Percentiles rank a stretch among this genome's conserved stretches.
phyloP scores from a whole-genome alignment of 495 filamentous ascomycete genomes.

The Pseudotulostoma volvatum region DNA sequence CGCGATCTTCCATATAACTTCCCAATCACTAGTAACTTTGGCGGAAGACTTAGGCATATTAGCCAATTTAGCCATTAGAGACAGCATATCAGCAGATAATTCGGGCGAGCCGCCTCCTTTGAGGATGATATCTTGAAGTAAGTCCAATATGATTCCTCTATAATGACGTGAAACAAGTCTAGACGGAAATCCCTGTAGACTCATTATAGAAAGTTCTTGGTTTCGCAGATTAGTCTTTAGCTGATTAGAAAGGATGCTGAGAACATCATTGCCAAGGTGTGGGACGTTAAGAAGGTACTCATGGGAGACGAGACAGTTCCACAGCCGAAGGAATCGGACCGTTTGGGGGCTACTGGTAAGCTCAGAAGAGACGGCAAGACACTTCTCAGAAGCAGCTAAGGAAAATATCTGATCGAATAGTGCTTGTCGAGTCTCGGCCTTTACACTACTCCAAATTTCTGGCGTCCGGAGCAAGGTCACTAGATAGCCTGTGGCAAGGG shows the following conservation, averaged over 20 bases:
- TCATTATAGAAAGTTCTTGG: slow-evolving; percentile 22
- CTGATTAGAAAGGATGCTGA: slow-evolving; percentile 18
- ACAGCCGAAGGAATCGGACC: slow-evolving; percentile 24
- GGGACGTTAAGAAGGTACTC: slow-evolving; percentile 28
- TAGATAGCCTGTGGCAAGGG: slow-evolving; percentile 22
- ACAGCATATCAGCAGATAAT: slow-evolving; percentile 19
- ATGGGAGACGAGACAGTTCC: slow-evolving; percentile 28
- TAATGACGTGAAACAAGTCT: slow-evolving; percentile 23
- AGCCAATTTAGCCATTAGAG: slow-evolving; percentile 28
- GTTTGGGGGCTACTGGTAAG: slow-evolving; percentile 16
- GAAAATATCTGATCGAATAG: slow-evolving; percentile 22
- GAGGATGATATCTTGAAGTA: slow-evolving; percentile 18
- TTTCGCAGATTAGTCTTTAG: slow-evolving; percentile 18
- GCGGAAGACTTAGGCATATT: slow-evolving; percentile 28
- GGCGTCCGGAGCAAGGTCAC: slow-evolving; percentile 20
- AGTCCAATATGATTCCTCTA: slow-evolving; percentile 21
- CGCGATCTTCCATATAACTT: slow-evolving; percentile 23
- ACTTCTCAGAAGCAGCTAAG: slow-evolving; percentile 21
- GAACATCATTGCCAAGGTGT: slow-evolving; percentile 19
- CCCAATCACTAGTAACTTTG: slow-evolving; percentile 23
- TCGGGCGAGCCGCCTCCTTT: slow-evolving; percentile 17
- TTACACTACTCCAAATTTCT: slow-evolving; percentile 16
- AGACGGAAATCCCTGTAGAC: slow-evolving; percentile 25
- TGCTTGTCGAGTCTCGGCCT: slow-evolving; percentile 14
- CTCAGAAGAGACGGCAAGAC: slow-evolving; percentile 6